These are phyloP conservation scores for Thermothelomyces thermophilus DNA, from an alignment of 2,329 filamentous ascomycete species.

Conservation along the genomic window DNA sequence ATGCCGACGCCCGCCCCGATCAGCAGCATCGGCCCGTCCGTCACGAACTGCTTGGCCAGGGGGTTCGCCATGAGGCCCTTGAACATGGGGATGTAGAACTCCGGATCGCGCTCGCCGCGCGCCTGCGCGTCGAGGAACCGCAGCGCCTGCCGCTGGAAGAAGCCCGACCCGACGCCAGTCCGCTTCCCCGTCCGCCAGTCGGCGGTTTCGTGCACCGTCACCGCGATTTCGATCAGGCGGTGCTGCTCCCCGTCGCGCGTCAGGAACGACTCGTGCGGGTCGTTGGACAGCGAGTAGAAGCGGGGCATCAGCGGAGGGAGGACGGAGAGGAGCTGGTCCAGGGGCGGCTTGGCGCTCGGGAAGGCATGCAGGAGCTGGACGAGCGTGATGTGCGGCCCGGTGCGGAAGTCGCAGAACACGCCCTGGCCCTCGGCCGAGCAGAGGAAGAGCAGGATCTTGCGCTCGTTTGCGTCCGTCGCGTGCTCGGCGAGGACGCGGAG, in stretches of 20 bases:
- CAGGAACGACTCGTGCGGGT: slow-evolving; percentile 71
- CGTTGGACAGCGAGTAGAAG: slow-evolving; percentile 97
- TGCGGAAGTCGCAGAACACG: slow-evolving; percentile 89
- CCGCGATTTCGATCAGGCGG: slow-evolving; percentile 89
- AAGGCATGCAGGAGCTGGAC: slow-evolving; percentile 85
- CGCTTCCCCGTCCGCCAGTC: slow-evolving; percentile 70
- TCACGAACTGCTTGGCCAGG: slow-evolving; percentile 81
- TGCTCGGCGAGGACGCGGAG: slow-evolving; percentile 82
- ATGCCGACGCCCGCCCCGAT: slow-evolving; percentile 96
- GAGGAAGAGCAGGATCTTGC: slow-evolving; percentile 80
- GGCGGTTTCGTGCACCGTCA: slow-evolving; percentile 81
- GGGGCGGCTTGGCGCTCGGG: slow-evolving; percentile 80
- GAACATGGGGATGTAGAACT: slow-evolving; percentile 90
- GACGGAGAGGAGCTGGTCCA: slow-evolving; percentile 72
- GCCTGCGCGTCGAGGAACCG: slow-evolving; percentile 63
- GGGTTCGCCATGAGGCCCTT: slow-evolving; percentile 97
- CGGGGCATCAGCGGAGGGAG: slow-evolving; percentile 90
- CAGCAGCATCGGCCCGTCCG: slow-evolving; percentile 93
- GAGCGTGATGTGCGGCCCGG: slow-evolving; percentile 77
- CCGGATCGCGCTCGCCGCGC: slow-evolving; percentile 47
- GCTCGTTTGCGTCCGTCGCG: slow-evolving; percentile 71
- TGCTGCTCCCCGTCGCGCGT: slow-evolving; percentile 63
- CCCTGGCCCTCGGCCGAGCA: slow-evolving; percentile 86
- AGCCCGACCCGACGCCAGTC: slow-evolving; percentile 85
- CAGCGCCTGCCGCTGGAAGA: slow-evolving; percentile 78